Evolutionary conservation across 2,329 filamentous ascomycete genomes (phyloP), one percentile per base, ranked within the genome.

Genomic region (Colletotrichum costaricense): DNA sequence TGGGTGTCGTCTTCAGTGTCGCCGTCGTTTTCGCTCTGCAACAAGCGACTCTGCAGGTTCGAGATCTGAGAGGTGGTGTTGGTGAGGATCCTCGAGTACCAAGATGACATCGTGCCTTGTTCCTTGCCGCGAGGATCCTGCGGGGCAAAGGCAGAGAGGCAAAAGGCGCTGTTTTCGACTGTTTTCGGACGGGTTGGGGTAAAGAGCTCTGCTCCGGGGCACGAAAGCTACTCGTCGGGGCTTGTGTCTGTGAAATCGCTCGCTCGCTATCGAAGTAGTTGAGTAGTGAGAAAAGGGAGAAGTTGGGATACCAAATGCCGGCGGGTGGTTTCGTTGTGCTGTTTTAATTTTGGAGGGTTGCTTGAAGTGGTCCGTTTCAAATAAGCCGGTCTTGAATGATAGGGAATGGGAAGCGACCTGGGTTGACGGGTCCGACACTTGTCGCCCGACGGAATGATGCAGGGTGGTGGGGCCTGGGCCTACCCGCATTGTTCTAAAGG

Each of bases 1-100:
- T 98, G 95, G 3, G 95, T 97, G 85, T 97, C 95, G 85, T 98
- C 95, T 84, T 97, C 90, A 75, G 91, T 93, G 80, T 93, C 92
- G 83, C 92, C 92, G 82, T 93, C 92, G 77, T 88, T 86, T 76
- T 93, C 91, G 80, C 87, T 86, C 76, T 88, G 85, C 67, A 94
- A 90, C 75, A 95, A 91, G 74, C 94, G 91, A 74, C 92, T 92
- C 78, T 90, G 89, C 67, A 92, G 88, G 77, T 90, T 89, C 76
- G 89, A 90, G 80, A 93, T 90, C 78, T 91, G 89, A 59, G 90
- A 91, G 69, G 91, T 89, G 54, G 91, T 91, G 75, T 88, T 91
- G 76, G 88, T 90, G 79, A 92, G 85, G 80, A 92, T 88, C 80
- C 92, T 94, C 79, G 92, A 93, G 85, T 97, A 93, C 88, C 95